Base-by-base conservation (phyloP, 2,329 filamentous ascomycete genomes). In the Colletotrichum camelliae region DNA sequence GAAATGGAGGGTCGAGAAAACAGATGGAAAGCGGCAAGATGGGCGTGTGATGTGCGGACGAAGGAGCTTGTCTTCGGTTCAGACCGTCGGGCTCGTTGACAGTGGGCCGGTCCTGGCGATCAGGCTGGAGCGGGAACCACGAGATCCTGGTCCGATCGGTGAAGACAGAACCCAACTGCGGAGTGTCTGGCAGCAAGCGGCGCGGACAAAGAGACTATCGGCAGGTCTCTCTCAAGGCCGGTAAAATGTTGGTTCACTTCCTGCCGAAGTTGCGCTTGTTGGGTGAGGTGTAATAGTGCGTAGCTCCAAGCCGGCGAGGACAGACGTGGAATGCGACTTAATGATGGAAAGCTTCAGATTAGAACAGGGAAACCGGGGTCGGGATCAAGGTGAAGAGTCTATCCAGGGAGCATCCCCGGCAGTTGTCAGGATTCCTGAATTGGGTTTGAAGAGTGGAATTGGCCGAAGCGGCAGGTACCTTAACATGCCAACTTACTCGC, bases 51-150 rank as follows among this genome's bases (percentile, higher is more conserved):
- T 55, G 61, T 31, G 48, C 68, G 61, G 55, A 61, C 16, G 35
- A 52, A 16, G 35, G 68, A 72, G 33, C 18, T 35, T 60, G 61
- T 67, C 48, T 31, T 57, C 62, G 33, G 39, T 39, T 61, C 69
- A 57, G 69, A 57, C 55, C 43, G 43, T 48, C 43, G 10, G 43
- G 43, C 43, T 48, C 43, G 66, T 67, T 71, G 39, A 67, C 31
- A 57, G 31, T 67, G 73, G 69, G 62, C 48, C 57, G 55, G 69
- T 39, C 69, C 73, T 62, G 73, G 33, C 73, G 73, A 75, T 75
- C 69, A 75, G 73, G 69, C 73, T 39, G 73, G 67, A 64, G 35
- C 37, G 3, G 31, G 62, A 67, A 55, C 69, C 62, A 33, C 72
- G 55, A 67, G 57, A 75, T 72, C 72, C 72, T 37, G 52, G 67